Conservation (phyloP, 176 grass and related monocot species). For the Puya raimondii region DNA sequence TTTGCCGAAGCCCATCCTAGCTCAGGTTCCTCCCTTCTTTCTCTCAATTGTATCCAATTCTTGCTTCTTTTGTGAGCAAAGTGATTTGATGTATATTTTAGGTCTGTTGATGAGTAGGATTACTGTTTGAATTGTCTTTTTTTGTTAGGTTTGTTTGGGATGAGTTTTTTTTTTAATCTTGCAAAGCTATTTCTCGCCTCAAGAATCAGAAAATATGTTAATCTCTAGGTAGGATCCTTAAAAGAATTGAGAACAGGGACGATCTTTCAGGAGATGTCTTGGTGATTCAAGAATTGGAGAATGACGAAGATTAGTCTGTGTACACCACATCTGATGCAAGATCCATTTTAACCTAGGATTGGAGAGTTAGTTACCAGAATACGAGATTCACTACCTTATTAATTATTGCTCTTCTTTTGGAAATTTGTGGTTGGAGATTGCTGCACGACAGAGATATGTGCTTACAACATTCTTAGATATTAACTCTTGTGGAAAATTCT, state of each 20-base stretch:
- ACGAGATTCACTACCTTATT: not conserved
- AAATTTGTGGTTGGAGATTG: no score
- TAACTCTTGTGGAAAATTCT: no score
- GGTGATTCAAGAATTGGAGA: not conserved
- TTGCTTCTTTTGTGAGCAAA: not conserved
- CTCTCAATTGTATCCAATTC: not conserved
- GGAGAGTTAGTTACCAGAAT: not conserved
- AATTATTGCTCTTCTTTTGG: not conserved
- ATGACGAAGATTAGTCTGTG: not conserved
- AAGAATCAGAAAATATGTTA: not conserved
- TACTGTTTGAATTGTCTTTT: not conserved
- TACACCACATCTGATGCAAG: not conserved
- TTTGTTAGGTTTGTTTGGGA: not conserved
- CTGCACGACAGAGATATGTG: not conserved
- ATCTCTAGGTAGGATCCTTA: not conserved
- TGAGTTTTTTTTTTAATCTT: not conserved
- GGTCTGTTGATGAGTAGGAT: not conserved
- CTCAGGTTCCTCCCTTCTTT: constrained; percentile 42
- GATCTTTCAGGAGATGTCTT: not conserved
- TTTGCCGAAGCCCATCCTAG: constrained; percentile 79
- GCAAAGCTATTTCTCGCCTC: not conserved
- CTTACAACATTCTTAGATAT: not conserved
- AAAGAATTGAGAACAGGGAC: no score
- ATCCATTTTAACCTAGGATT: not conserved
- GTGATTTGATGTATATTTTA: not conserved